Evolutionary conservation across 768 basidiomycete genomes (phyloP), one percentile per base, ranked within the genome.

Genomic region (Kwoniella dejecticola): DNA sequence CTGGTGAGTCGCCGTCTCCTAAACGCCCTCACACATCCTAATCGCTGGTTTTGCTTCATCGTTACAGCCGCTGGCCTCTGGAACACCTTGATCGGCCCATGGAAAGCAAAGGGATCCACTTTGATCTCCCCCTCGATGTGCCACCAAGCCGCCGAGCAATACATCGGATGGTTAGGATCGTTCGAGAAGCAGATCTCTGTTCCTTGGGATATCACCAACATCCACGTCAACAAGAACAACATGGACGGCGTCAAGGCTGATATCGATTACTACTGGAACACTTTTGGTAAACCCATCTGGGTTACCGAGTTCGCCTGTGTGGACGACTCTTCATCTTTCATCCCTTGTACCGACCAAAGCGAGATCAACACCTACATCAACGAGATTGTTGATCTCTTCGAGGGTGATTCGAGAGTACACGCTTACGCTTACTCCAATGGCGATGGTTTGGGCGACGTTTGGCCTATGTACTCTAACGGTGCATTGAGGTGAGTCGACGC

Each of bases 341-440:
- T 57, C 38, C 76, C 77, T 26, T 79, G 75, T 48, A 74, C 75
- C 48, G 75, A 80, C 67, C 79, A 80, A 61, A 48, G 31, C 45
- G 60, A 75, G 57, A 80, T 80, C 70, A 67, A 80, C 69, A 47
- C 36, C 31, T 80, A 62, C 68, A 79, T 80, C 70, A 63, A 67
- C 61, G 71, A 76, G 13, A 75, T 80, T 58, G 79, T 80, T 45
- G 71, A 66, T 19, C 48, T 79, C 10, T 68, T 80, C 33, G 72
- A 80, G 60, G 50, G 41, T 21, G 78, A 79, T 61, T 41, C 41
- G 1, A 56, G 78, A 23, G 72, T 79, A 24, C 63, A 69, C 62
- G 79, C 71, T 24, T 79, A 79, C 55, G 74, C 74, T 19, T 75
- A 75, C 68, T 77, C 76, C 15, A 68, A 76, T 40, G 78, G 78